Evolutionary conservation across 306 rosid species (phyloP).

Genomic region (Cercis canadensis): DNA sequence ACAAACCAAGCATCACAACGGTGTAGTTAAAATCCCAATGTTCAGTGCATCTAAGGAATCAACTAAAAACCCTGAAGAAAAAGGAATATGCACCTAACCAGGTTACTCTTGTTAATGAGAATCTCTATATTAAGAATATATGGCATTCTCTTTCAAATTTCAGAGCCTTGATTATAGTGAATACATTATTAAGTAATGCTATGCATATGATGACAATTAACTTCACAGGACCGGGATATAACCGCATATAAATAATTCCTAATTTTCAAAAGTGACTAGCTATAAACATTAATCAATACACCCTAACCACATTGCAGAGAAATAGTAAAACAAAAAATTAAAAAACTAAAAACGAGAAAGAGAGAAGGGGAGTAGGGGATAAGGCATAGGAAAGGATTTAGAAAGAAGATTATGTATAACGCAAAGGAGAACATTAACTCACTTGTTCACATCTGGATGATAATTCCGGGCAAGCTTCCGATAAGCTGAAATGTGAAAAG

Average conservation of each 20-base stretch:
- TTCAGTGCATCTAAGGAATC: background rate
- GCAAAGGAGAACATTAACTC: slow-evolving; percentile 43
- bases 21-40: too few relatives aligned
- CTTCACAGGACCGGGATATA: background rate
- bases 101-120: background rate
- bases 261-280: slow-evolving; percentile 12
- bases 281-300: slow-evolving; percentile 15
- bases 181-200: background rate
- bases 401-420: slow-evolving; percentile 14
- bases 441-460: slow-evolving; percentile 99
- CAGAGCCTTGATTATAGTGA: background rate
- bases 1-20: background rate
- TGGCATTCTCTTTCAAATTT: background rate
- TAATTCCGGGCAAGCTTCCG: slow-evolving; percentile 94
- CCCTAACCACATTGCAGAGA: slow-evolving; percentile 1
- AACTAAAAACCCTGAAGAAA: too few relatives aligned
- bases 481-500: slow-evolving; percentile 72
- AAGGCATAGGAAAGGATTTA: slow-evolving; percentile 19
- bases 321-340: slow-evolving; percentile 15
- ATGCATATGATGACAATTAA: background rate
- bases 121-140: background rate
- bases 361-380: background rate
- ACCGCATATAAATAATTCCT: background rate
- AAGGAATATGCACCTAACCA: too few relatives aligned
- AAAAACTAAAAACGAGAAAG: background rate